A percentile compares a stretch with the other conserved stretches of the same genome.
phyloP scores from a whole-genome alignment of 768 basidiomycete genomes.

The Pleurotus cornucopiae region DNA sequence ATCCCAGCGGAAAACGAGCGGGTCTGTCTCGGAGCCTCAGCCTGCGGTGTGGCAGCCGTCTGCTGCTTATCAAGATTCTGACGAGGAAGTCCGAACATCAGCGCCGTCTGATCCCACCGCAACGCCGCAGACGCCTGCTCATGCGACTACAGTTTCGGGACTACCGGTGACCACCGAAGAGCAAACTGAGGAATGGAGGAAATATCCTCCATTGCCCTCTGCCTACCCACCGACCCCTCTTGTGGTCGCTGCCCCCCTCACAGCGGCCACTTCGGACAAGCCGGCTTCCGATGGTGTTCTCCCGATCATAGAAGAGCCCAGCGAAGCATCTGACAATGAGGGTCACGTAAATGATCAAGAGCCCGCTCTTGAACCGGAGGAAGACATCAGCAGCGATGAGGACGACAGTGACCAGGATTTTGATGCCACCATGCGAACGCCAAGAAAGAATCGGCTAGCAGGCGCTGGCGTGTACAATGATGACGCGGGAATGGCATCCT shows the following conservation, averaged over 20 bases:
- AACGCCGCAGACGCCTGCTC: not conserved
- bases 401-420: conserved; percentile 49
- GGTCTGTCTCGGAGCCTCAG: conserved; percentile 2
- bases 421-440: conserved; percentile 64
- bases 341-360: not conserved
- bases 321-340: conserved; percentile 22
- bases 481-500: not conserved
- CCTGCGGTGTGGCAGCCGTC: conserved; percentile 1
- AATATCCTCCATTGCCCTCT: conserved; percentile 72
- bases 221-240: conserved; percentile 73
- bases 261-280: not conserved
- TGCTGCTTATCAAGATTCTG: conserved; percentile 2
- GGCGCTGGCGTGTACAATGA: conserved; percentile 13
- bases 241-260: conserved; percentile 30
- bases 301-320: conserved; percentile 8
- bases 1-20: not conserved
- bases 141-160: not conserved
- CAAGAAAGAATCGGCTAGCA: conserved; percentile 21
- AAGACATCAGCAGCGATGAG: conserved; percentile 26
- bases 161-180: conserved; percentile 15
- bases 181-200: conserved; percentile 61
- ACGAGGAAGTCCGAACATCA: not conserved
- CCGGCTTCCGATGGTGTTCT: not conserved
- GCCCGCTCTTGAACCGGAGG: conserved; percentile 7
- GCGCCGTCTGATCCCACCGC: not conserved